These are phyloP conservation scores for Penicillium verrucosum DNA, from an alignment of 2,329 filamentous ascomycete species.

Conservation along the genomic window DNA sequence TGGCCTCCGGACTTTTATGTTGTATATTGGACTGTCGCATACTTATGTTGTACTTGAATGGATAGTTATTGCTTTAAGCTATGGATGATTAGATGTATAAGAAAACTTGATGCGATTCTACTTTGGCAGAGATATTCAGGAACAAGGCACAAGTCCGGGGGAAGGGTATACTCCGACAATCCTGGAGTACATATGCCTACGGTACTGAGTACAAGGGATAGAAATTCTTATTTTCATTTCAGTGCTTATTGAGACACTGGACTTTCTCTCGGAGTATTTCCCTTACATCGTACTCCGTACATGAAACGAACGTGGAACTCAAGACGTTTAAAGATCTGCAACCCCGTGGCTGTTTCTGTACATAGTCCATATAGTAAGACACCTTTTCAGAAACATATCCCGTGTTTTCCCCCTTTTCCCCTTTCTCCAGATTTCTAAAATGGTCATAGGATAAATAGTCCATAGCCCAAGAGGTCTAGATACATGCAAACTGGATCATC, in stretches of 20 bases:
- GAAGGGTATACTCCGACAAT: neutral
- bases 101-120: neutral
- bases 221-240: neutral
- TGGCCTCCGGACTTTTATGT: neutral
- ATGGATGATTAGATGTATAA: neutral
- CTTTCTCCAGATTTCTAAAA: neutral
- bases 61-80: neutral
- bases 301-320: constrained; percentile 1
- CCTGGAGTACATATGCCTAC: neutral
- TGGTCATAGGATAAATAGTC: neutral
- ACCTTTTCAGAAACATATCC: neutral
- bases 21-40: neutral
- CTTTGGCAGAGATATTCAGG: too few species aligned
- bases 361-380: too few species aligned
- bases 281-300: neutral
- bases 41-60: neutral
- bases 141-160: neutral
- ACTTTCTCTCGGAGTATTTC: neutral
- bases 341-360: neutral
- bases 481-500: neutral
- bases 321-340: neutral
- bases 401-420: neutral
- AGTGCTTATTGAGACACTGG: neutral
- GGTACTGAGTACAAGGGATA: neutral
- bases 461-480: neutral